phyloP scores from a whole-genome alignment of 2,329 filamentous ascomycete species.

The Colletotrichum paranaense region DNA sequence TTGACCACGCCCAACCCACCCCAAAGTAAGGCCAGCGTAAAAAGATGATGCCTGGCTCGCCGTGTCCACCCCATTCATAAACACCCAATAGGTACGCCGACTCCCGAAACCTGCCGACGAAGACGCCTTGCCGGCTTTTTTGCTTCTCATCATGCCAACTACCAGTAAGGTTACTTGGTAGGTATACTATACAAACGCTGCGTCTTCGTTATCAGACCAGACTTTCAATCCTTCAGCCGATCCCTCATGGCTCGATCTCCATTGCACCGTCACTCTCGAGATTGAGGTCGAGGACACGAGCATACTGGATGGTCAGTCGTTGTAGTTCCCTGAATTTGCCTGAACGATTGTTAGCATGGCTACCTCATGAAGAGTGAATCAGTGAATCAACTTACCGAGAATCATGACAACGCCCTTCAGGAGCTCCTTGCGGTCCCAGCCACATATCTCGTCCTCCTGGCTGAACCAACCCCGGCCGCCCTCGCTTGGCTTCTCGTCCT shows the following conservation, averaged over 20 bases:
- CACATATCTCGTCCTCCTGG: slow-evolving; percentile 80
- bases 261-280: slow-evolving; percentile 58
- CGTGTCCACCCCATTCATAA: background rate
- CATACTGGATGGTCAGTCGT: slow-evolving; percentile 94
- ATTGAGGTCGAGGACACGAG: slow-evolving; percentile 78
- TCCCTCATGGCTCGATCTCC: slow-evolving; percentile 41
- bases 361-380: background rate
- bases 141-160: slow-evolving; percentile 16
- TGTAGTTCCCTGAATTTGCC: slow-evolving; percentile 97
- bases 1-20: background rate
- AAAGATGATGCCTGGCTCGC: background rate
- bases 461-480: slow-evolving; percentile 71
- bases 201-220: slow-evolving; percentile 20
- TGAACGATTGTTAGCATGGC: slow-evolving; percentile 54
- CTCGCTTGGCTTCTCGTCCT: slow-evolving; percentile 57
- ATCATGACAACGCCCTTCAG: slow-evolving; percentile 93
- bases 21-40: background rate
- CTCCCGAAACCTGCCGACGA: slow-evolving; percentile 11
- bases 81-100: slow-evolving; percentile 17
- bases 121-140: slow-evolving; percentile 4
- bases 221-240: background rate
- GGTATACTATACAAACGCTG: slow-evolving; percentile 34
- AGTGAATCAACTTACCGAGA: slow-evolving; percentile 73
- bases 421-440: slow-evolving; percentile 89
- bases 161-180: background rate